Percentiles rank a stretch among this genome's conserved stretches.
These are phyloP conservation scores for Calonectria leucothoes DNA, from an alignment of 2,329 filamentous ascomycete genomes.

Conservation along the genomic window DNA sequence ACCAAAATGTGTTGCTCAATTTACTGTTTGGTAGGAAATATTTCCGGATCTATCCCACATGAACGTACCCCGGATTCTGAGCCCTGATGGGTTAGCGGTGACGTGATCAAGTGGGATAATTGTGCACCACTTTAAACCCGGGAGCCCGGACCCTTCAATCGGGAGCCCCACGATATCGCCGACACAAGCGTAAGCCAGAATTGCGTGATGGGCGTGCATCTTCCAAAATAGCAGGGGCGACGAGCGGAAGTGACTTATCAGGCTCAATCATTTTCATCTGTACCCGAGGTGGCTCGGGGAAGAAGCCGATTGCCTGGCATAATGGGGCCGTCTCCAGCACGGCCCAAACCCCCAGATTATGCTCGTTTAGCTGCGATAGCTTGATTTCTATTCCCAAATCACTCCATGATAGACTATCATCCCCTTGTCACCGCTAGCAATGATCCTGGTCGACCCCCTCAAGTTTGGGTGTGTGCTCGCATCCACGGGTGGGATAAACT, in stretches of 20 bases:
- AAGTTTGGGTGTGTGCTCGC: not conserved
- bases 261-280: not conserved
- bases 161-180: constrained; percentile 8
- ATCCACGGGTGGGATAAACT: not conserved
- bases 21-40: not conserved
- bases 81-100: constrained; percentile 26
- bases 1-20: not conserved
- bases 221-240: not conserved
- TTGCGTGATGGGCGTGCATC: constrained; percentile 26
- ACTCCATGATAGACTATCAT: not conserved
- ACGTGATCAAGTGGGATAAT: constrained; percentile 34
- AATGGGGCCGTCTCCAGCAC: constrained; percentile 1
- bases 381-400: not conserved
- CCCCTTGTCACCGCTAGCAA: not conserved
- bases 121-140: constrained; percentile 19
- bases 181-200: constrained; percentile 16
- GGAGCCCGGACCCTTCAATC: not conserved
- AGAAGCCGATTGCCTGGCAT: not conserved
- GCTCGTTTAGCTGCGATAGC: not conserved
- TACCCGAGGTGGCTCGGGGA: not conserved
- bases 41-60: constrained; percentile 15
- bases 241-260: not conserved
- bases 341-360: not conserved
- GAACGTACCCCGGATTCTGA: not conserved
- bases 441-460: not conserved